A percentile compares a stretch with the other conserved stretches of the same genome.
Evolutionary conservation across 805 yeast genomes (phyloP).

Genomic region (Teunomyces lycoperdinae): DNA sequence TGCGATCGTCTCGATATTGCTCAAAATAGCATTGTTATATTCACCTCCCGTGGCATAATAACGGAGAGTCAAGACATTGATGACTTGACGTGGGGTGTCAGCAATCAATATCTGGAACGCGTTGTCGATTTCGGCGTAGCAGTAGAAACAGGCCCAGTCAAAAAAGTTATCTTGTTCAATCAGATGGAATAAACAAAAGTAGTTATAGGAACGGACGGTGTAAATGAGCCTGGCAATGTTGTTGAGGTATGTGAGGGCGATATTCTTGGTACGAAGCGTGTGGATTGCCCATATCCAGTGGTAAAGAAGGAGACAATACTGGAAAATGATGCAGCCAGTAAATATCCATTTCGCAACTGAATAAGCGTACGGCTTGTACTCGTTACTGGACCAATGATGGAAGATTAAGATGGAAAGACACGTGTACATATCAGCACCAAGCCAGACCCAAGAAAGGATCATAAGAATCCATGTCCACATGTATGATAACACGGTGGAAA

Average conservation of each 20-base stretch:
- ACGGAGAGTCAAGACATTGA: conserved; percentile 69
- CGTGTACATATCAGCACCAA: conserved; percentile 75
- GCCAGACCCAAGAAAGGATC: conserved; percentile 49
- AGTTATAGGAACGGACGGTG: conserved; percentile 54
- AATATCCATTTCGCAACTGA: conserved; percentile 67
- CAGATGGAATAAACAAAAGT: conserved; percentile 69
- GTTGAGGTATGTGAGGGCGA: conserved; percentile 69
- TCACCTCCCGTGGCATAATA: conserved; percentile 50
- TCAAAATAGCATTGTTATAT: conserved; percentile 35
- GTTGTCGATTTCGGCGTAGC: conserved; percentile 62
- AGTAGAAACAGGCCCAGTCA: conserved; percentile 66
- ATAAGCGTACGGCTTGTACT: conserved; percentile 45
- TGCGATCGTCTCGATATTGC: conserved; percentile 58
- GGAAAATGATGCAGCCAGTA: conserved; percentile 74
- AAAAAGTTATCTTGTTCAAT: conserved; percentile 60
- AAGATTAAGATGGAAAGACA: conserved; percentile 71
- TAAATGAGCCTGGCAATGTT: conserved; percentile 57
- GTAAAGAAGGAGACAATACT: conserved; percentile 55
- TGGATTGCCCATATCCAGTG: conserved; percentile 57
- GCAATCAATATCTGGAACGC: conserved; percentile 64
- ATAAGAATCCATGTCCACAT: conserved; percentile 45
- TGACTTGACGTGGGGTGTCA: conserved; percentile 84
- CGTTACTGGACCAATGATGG: conserved; percentile 61
- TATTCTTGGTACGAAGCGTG: conserved; percentile 57
- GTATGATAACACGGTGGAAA: conserved; percentile 45